Percentiles rank a stretch among this genome's conserved stretches.
Conservation (phyloP, 371 early-diverging fungal genomes). For the Mortierella sp. region DNA sequence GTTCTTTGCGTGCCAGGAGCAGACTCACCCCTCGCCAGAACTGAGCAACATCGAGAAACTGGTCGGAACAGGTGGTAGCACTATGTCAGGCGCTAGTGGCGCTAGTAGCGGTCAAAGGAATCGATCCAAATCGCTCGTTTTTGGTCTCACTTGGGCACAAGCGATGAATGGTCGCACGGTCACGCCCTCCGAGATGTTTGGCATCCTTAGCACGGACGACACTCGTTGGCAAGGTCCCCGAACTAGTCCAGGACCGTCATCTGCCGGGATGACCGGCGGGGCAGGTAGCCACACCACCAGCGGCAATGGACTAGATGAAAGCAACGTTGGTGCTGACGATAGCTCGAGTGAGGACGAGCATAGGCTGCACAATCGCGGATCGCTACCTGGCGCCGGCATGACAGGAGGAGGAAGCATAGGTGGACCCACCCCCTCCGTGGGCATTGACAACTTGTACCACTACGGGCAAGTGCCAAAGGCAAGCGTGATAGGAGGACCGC, state of each 20-base stretch:
- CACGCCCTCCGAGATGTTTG: conserved; percentile 28
- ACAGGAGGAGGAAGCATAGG: conserved; percentile 11
- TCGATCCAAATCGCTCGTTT: conserved; percentile 46
- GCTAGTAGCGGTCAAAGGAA: conserved; percentile 7
- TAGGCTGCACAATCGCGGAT: conserved; percentile 31
- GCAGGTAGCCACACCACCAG: not conserved
- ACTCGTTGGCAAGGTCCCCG: conserved; percentile 31
- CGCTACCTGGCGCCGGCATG: conserved; percentile 9
- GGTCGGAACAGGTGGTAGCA: not conserved
- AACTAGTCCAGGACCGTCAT: conserved; percentile 15
- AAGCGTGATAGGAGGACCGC: not conserved
- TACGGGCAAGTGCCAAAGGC: conserved; percentile 8
- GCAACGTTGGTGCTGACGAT: conserved; percentile 18
- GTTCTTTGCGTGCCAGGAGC: conserved; percentile 44
- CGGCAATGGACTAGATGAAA: conserved; percentile 2
- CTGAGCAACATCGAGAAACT: conserved; percentile 1
- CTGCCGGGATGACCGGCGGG: not conserved
- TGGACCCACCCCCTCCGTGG: not conserved
- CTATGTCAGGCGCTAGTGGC: not conserved
- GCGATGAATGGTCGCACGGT: conserved; percentile 48
- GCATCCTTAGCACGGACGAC: conserved; percentile 32
- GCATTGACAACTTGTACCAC: too few relatives aligned
- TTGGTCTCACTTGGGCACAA: conserved; percentile 49
- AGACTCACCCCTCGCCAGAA: conserved; percentile 34
- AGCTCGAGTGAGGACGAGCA: conserved; percentile 7